A percentile compares a stretch with the other conserved stretches of the same genome.
Conservation (phyloP, 805 yeast species). For the Wickerhamiella spandovensis region DNA sequence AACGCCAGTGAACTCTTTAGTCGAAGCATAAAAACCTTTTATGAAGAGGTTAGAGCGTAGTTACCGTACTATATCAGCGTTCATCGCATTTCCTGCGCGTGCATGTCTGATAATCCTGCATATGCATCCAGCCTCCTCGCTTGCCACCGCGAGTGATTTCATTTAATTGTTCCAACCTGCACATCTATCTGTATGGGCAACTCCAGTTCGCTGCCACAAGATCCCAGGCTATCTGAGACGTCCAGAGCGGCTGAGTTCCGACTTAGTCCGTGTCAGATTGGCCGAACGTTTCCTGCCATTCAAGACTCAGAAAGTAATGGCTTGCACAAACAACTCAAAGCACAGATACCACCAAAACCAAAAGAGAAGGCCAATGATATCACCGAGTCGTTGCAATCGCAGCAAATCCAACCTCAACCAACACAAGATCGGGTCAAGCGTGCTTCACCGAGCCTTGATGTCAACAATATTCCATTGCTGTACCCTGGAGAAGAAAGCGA, state of each 20-base stretch:
- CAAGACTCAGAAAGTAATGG: no score
- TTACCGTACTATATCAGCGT: no score
- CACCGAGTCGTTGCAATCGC: no score
- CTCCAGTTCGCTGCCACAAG: not conserved
- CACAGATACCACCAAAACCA: no score
- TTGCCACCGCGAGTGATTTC: not conserved
- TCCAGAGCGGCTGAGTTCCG: not conserved
- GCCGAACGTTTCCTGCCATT: no score
- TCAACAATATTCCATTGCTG: constrained; percentile 11
- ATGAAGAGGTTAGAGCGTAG: no score
- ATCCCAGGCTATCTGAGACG: not conserved
- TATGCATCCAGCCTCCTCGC: not conserved
- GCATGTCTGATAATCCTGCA: not conserved
- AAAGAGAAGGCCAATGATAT: no score
- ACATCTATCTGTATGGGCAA: not conserved
- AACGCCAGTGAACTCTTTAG: no score
- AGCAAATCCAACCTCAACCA: no score
- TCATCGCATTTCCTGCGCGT: not conserved
- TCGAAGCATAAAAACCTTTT: no score
- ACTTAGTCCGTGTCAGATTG: not conserved
- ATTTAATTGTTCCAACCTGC: not conserved
- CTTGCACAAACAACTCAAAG: no score
- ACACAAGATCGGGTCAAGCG: no score
- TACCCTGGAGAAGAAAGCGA: constrained; percentile 4
- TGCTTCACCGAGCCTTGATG: constrained; percentile 3